Percentiles rank a stretch among this genome's conserved stretches.
These are phyloP conservation scores for Lachancea thermotolerans DNA, from an alignment of 805 yeast species.

Conservation along the genomic window DNA sequence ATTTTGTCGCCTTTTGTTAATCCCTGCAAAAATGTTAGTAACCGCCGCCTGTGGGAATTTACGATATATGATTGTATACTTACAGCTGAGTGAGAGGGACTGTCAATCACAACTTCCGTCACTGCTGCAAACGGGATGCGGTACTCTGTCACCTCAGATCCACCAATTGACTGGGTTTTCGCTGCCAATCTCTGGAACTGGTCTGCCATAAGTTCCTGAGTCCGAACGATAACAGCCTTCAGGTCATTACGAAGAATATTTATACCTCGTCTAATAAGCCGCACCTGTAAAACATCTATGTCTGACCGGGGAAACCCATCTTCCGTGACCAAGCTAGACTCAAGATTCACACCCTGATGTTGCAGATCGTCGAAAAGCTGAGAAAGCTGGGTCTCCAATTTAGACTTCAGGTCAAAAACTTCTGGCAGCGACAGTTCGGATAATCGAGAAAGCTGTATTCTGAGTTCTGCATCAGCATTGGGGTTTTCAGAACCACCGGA, in stretches of 20 bases:
- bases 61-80: not conserved
- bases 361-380: slow-evolving; percentile 39
- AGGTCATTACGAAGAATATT: slow-evolving; percentile 68
- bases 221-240: slow-evolving; percentile 37
- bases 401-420: slow-evolving; percentile 30
- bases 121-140: slow-evolving; percentile 51
- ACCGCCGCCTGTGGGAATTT: not conserved
- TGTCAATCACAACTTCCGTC: slow-evolving; percentile 38
- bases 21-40: slow-evolving; percentile 35
- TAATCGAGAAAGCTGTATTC: not conserved
- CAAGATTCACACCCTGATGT: slow-evolving; percentile 50
- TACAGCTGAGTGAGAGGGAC: slow-evolving; percentile 49
- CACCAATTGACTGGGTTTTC: not conserved
- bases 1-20: slow-evolving; percentile 49
- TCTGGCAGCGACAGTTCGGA: slow-evolving; percentile 14
- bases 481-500: slow-evolving; percentile 4
- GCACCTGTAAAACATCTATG: slow-evolving; percentile 66
- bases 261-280: slow-evolving; percentile 56
- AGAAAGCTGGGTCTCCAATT: slow-evolving; percentile 38
- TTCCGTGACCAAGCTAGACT: slow-evolving; percentile 50
- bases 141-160: slow-evolving; percentile 1
- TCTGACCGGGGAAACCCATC: slow-evolving; percentile 89
- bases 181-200: slow-evolving; percentile 31
- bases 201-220: slow-evolving; percentile 42
- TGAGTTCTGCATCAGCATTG: not conserved